Conservation (phyloP, 306 rosid species). For the Styphnolobium japonicum region DNA sequence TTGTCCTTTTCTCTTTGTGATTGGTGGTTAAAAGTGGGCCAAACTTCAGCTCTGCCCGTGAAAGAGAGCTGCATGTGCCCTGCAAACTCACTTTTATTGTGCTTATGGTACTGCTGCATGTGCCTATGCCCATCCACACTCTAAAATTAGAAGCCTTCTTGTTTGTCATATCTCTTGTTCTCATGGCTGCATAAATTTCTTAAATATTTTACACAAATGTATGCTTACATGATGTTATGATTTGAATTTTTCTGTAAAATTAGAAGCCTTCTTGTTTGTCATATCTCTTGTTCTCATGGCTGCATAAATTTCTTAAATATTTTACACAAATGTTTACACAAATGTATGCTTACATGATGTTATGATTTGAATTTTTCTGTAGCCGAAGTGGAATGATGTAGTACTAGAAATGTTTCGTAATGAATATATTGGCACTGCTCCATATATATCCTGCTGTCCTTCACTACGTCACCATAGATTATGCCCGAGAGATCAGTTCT, state of each 20-base stretch:
- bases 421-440: constrained; percentile 88
- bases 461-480: constrained; percentile 88
- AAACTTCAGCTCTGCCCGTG: background rate
- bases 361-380: constrained; percentile 37
- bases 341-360: constrained; percentile 28
- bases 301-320: constrained; percentile 7
- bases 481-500: constrained; percentile 83
- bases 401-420: constrained; percentile 94
- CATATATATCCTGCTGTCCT: constrained; percentile 91
- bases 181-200: constrained; percentile 8
- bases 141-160: constrained; percentile 21
- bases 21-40: background rate
- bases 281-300: constrained; percentile 21
- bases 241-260: too few species aligned
- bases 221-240: too few species aligned
- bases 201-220: background rate
- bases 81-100: background rate
- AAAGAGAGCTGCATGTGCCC: background rate
- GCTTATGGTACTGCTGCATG: background rate
- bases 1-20: background rate
- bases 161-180: constrained; percentile 17
- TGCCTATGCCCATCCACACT: background rate
- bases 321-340: background rate
- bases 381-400: constrained; percentile 94
- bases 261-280: constrained; percentile 16